Evolutionary conservation across 164 flowering plant genomes (phyloP).

Genomic region (Umbellularia californica): DNA sequence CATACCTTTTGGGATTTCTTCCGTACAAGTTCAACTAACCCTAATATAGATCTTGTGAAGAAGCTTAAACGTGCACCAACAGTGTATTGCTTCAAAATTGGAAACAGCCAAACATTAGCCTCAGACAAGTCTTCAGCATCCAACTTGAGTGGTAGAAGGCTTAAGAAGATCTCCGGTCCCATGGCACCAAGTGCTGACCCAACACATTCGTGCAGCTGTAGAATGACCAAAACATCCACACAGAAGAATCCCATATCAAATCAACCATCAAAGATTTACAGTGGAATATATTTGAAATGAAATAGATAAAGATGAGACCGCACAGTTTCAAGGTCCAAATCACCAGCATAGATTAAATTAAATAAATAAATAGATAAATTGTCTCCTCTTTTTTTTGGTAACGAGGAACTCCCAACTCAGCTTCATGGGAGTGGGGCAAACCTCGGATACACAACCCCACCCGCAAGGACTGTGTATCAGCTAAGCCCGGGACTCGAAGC

Average conservation of each 20-base stretch:
- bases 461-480: no score
- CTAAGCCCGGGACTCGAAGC: no score
- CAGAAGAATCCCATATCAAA: neutral
- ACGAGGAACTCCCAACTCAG: no score
- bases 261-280: slow-evolving; percentile 1
- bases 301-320: neutral
- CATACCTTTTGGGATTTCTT: slow-evolving; percentile 62
- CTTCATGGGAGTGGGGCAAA: no score
- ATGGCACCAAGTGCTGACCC: slow-evolving; percentile 89
- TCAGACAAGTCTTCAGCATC: slow-evolving; percentile 59
- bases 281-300: neutral
- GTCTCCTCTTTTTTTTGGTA: neutral
- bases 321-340: neutral
- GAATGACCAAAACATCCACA: slow-evolving; percentile 7
- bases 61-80: slow-evolving; percentile 75
- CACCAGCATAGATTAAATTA: neutral
- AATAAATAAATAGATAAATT: neutral
- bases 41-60: slow-evolving; percentile 54
- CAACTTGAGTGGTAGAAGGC: slow-evolving; percentile 71
- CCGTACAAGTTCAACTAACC: slow-evolving; percentile 36
- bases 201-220: slow-evolving; percentile 84
- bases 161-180: slow-evolving; percentile 76
- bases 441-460: no score
- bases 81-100: slow-evolving; percentile 76
- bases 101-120: slow-evolving; percentile 82